Percentiles rank a stretch among this genome's conserved stretches.
These are phyloP conservation scores for Exophiala spinifera DNA, from an alignment of 2,329 filamentous ascomycete genomes.

Conservation along the genomic window DNA sequence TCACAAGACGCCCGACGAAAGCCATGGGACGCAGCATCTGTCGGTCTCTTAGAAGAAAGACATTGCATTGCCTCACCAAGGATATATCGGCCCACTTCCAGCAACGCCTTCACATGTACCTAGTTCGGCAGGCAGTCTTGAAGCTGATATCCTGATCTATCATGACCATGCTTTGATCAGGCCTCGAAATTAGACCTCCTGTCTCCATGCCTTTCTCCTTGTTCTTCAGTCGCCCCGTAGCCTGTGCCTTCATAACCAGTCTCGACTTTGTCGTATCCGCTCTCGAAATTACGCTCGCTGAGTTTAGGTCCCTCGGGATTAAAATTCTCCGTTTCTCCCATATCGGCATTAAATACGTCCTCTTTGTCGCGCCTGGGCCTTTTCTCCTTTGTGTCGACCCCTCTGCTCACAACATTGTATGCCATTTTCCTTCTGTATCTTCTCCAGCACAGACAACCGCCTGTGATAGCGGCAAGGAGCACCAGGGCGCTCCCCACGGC, in stretches of 20 bases:
- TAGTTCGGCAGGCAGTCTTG: too few species aligned
- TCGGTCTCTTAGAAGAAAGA: too few species aligned
- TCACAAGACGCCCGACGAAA: too few species aligned
- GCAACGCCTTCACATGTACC: too few species aligned
- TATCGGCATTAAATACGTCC: conserved; percentile 22
- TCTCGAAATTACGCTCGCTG: conserved; percentile 20
- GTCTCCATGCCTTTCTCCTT: conserved; percentile 14
- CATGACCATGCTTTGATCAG: background rate
- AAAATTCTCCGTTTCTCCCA: conserved; percentile 16
- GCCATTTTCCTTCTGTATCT: conserved; percentile 19
- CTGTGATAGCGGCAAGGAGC: conserved; percentile 7
- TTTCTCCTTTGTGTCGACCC: conserved; percentile 17
- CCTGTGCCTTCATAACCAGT: conserved; percentile 18
- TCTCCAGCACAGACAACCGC: conserved; percentile 19
- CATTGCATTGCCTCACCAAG: too few species aligned
- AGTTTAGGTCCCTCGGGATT: conserved; percentile 12
- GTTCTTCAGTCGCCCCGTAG: conserved; percentile 8
- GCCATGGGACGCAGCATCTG: too few species aligned
- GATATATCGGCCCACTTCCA: too few species aligned
- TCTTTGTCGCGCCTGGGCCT: conserved; percentile 12
- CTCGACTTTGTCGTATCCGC: conserved; percentile 20
- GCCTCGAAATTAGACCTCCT: conserved; percentile 21
- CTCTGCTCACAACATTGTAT: conserved; percentile 18
- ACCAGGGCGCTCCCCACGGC: conserved; percentile 15
- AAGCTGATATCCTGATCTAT: too few species aligned